Evolutionary conservation across 2,329 filamentous ascomycete genomes (phyloP).

Genomic region (Cladosporium colombiae): DNA sequence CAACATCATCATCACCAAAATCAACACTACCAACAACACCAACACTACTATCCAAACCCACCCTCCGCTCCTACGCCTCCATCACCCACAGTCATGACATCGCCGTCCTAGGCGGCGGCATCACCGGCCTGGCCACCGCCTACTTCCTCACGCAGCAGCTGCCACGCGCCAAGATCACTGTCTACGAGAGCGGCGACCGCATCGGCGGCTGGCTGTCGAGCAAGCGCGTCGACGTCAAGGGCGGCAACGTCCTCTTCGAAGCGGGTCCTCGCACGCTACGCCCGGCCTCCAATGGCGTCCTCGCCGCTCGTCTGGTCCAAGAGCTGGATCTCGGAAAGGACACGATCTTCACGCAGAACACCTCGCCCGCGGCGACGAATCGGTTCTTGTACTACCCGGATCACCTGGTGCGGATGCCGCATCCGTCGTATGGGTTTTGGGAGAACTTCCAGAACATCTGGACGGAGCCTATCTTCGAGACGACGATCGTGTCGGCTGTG

Average conservation of each 20-base stretch:
- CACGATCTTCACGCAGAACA: constrained; percentile 55
- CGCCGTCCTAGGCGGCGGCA: constrained; percentile 76
- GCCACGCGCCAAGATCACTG: constrained; percentile 69
- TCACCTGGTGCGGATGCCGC: constrained; percentile 67
- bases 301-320: constrained; percentile 67
- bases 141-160: constrained; percentile 73
- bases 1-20: constrained; percentile 10
- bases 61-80: constrained; percentile 22
- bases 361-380: constrained; percentile 57
- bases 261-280: constrained; percentile 78
- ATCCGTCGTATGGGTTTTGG: constrained; percentile 39
- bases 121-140: constrained; percentile 77
- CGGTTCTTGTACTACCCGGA: constrained; percentile 90
- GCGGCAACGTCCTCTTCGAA: constrained; percentile 72
- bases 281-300: constrained; percentile 59
- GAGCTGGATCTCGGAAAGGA: constrained; percentile 59
- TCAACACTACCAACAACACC: neutral
- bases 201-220: constrained; percentile 85
- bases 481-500: constrained; percentile 42
- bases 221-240: constrained; percentile 61
- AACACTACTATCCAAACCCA: neutral
- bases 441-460: constrained; percentile 32
- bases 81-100: constrained; percentile 43
- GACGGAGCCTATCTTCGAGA: constrained; percentile 59
- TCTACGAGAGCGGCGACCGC: constrained; percentile 72